Percentiles rank a stretch among this genome's conserved stretches.
phyloP scores from a whole-genome alignment of 495 filamentous ascomycete genomes.

The Xylona heveae region DNA sequence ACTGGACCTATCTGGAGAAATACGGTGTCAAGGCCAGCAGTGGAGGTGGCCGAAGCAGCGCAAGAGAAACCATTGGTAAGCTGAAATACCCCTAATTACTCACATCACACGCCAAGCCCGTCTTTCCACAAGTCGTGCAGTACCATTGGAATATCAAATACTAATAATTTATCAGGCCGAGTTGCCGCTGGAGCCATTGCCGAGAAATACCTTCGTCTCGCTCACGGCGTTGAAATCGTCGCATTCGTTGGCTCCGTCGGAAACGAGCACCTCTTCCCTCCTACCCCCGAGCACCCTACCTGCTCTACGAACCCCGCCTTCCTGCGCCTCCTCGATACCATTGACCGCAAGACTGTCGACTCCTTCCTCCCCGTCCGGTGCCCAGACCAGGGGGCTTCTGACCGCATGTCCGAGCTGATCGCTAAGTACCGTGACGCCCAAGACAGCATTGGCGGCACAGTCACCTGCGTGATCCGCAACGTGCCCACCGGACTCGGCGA shows the following conservation, averaged over 20 bases:
- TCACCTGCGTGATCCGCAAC: slow-evolving; percentile 90
- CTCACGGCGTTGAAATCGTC: slow-evolving; percentile 74
- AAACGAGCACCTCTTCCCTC: slow-evolving; percentile 60
- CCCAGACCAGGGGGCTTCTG: slow-evolving; percentile 40
- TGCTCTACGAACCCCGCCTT: slow-evolving; percentile 68
- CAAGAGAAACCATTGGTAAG: slow-evolving; percentile 77
- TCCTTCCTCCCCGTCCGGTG: slow-evolving; percentile 67
- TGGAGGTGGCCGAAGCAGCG: slow-evolving; percentile 80
- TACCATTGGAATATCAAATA: slow-evolving; percentile 1
- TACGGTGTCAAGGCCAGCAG: slow-evolving; percentile 90
- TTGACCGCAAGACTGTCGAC: slow-evolving; percentile 68
- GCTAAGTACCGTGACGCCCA: slow-evolving; percentile 56
- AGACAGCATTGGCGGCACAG: slow-evolving; percentile 90
- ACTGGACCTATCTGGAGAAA: slow-evolving; percentile 94
- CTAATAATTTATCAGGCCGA: slow-evolving; percentile 28
- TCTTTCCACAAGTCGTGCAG: too few species aligned
- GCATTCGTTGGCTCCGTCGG: slow-evolving; percentile 82
- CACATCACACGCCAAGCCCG: too few species aligned
- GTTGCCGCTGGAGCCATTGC: slow-evolving; percentile 91
- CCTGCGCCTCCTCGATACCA: slow-evolving; percentile 47
- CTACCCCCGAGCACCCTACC: slow-evolving; percentile 49
- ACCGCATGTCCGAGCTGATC: slow-evolving; percentile 61
- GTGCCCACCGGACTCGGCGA: slow-evolving; percentile 76
- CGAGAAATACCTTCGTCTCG: slow-evolving; percentile 71
- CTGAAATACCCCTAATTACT: neutral